Conservation (phyloP, 805 yeast species). For the Saccharomycopsis sp. region DNA sequence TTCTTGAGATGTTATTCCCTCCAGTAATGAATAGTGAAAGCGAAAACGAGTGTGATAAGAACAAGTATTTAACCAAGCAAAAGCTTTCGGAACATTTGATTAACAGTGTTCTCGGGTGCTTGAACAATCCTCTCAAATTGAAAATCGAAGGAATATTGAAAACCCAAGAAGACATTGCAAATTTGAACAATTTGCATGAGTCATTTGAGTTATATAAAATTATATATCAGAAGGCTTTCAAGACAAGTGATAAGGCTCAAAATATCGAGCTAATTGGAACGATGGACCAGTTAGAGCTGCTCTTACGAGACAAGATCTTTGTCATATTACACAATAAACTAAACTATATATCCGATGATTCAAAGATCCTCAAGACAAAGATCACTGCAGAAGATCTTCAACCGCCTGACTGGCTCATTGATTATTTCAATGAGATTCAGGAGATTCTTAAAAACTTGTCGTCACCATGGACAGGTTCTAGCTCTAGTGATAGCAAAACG, state of each 20-base stretch:
- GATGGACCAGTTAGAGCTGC: constrained; percentile 29
- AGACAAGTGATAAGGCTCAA: constrained; percentile 23
- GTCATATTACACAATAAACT: constrained; percentile 35
- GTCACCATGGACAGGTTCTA: constrained; percentile 21
- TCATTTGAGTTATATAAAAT: constrained; percentile 60
- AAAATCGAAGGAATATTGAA: constrained; percentile 64
- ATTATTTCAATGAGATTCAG: constrained; percentile 55
- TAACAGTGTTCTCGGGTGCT: constrained; percentile 41
- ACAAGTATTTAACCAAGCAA: constrained; percentile 19
- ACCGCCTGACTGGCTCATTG: constrained; percentile 79
- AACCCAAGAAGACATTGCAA: constrained; percentile 51
- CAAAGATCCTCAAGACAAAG: constrained; percentile 27
- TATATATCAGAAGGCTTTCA: constrained; percentile 43
- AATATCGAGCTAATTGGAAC: constrained; percentile 25
- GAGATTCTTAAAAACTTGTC: constrained; percentile 44
- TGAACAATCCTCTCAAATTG: constrained; percentile 55
- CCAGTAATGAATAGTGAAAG: constrained; percentile 27
- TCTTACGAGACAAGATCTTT: constrained; percentile 36
- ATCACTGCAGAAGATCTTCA: constrained; percentile 48
- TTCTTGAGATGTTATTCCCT: constrained; percentile 56
- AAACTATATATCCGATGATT: constrained; percentile 13
- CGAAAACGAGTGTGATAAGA: constrained; percentile 22
- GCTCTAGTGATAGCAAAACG: constrained; percentile 27
- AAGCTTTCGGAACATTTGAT: constrained; percentile 22
- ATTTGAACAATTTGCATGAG: constrained; percentile 52